phyloP scores from a whole-genome alignment of 2,329 filamentous ascomycete species.

The Apiospora kogelbergensis region DNA sequence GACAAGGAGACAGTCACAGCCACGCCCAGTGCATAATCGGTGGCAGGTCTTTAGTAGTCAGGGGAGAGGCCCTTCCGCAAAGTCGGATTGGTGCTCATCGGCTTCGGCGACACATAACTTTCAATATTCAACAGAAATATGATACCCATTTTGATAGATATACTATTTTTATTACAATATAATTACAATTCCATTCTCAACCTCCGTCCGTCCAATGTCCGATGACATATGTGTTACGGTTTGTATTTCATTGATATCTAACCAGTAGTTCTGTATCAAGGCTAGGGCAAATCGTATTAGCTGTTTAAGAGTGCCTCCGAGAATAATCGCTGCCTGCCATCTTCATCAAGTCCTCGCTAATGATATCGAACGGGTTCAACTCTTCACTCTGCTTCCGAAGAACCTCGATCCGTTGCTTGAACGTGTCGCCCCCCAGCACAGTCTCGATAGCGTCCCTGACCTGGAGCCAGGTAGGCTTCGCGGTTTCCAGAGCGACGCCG shows the following conservation, averaged over 20 bases:
- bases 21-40: not conserved
- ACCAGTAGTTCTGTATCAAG: too few species aligned
- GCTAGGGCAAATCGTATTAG: too few species aligned
- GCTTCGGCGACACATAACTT: not conserved
- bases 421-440: constrained; percentile 26
- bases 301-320: too few species aligned
- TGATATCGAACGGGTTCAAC: constrained; percentile 29
- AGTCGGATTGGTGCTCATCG: not conserved
- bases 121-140: not conserved
- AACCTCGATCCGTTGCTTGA: constrained; percentile 20
- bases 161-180: constrained; percentile 1
- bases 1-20: constrained; percentile 18
- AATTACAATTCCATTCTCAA: constrained; percentile 4
- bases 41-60: not conserved
- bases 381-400: constrained; percentile 29
- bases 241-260: too few species aligned
- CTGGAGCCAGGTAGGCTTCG: constrained; percentile 26
- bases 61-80: not conserved
- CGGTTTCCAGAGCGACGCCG: constrained; percentile 32
- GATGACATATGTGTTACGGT: too few species aligned
- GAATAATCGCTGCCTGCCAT: not conserved
- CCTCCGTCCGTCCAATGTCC: too few species aligned
- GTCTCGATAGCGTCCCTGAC: constrained; percentile 29
- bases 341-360: constrained; percentile 25
- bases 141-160: constrained; percentile 8